Evolutionary conservation across 2,329 filamentous ascomycete species (phyloP).

Genomic region (Pseudogymnoascus sp.): DNA sequence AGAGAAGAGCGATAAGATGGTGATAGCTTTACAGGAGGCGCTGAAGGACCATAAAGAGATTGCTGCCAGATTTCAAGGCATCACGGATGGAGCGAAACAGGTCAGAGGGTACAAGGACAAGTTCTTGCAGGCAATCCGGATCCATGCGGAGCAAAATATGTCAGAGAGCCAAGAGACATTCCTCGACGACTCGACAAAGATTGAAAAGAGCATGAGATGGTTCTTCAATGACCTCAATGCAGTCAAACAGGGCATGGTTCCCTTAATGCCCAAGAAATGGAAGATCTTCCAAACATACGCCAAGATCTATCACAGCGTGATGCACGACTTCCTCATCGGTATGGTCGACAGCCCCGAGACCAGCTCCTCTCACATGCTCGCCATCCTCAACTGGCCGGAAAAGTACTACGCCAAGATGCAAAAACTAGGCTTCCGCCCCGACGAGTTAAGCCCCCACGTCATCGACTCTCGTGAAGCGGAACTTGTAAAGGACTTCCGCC

Average conservation of each 20-base stretch:
- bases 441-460: slow-evolving; percentile 75
- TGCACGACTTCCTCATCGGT: slow-evolving; percentile 85
- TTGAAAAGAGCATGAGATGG: slow-evolving; percentile 89
- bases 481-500: slow-evolving; percentile 85
- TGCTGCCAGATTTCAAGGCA: slow-evolving; percentile 85
- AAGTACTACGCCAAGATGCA: slow-evolving; percentile 96
- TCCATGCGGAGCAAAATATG: slow-evolving; percentile 54
- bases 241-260: slow-evolving; percentile 85
- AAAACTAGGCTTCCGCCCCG: slow-evolving; percentile 71
- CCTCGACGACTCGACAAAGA: slow-evolving; percentile 67
- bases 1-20: slow-evolving; percentile 90
- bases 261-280: slow-evolving; percentile 93
- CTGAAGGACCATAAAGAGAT: slow-evolving; percentile 94
- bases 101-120: slow-evolving; percentile 95
- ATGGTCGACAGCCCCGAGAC: slow-evolving; percentile 77
- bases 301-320: slow-evolving; percentile 82
- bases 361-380: slow-evolving; percentile 79
- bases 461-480: slow-evolving; percentile 86
- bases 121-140: slow-evolving; percentile 64
- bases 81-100: slow-evolving; percentile 86
- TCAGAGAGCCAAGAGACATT: slow-evolving; percentile 59
- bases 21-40: slow-evolving; percentile 84
- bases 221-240: slow-evolving; percentile 97
- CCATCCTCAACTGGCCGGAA: slow-evolving; percentile 89
- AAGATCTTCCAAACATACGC: slow-evolving; percentile 86